Conservation (phyloP, 139 green algal species). For the Haematococcus sp. region DNA sequence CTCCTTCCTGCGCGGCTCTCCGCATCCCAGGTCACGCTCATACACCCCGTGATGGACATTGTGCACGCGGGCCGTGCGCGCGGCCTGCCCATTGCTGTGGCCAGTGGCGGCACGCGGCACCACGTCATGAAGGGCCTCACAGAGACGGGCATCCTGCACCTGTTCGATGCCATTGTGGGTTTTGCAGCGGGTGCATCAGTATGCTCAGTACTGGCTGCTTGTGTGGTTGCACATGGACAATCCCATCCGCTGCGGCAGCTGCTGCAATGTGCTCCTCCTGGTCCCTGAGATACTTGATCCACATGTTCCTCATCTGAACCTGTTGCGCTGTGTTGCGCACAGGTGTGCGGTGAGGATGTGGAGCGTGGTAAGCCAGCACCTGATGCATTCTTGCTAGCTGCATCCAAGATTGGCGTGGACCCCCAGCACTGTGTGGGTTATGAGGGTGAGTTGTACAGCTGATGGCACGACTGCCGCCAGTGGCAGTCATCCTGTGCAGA, state of each 20-base stretch:
- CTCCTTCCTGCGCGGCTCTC: too few species aligned
- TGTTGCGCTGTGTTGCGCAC: not conserved
- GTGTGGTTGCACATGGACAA: too few species aligned
- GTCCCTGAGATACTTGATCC: too few species aligned
- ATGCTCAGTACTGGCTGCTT: too few species aligned
- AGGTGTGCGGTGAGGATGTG: constrained; percentile 38
- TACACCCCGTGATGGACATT: constrained; percentile 17
- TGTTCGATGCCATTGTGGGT: constrained; percentile 33
- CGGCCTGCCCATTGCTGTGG: constrained; percentile 44
- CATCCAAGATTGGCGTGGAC: constrained; percentile 33
- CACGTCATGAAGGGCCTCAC: constrained; percentile 34
- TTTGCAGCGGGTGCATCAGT: too few species aligned
- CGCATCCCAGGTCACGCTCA: constrained; percentile 3
- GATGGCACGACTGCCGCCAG: not conserved
- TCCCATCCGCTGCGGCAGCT: too few species aligned
- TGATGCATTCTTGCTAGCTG: constrained; percentile 45
- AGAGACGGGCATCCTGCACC: constrained; percentile 21
- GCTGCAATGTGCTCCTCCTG: too few species aligned
- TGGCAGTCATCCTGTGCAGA: too few species aligned
- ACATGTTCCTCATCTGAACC: too few species aligned
- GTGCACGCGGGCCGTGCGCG: constrained; percentile 6
- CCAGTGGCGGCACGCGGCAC: constrained; percentile 30
- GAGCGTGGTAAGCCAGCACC: constrained; percentile 47
- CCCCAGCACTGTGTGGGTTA: constrained; percentile 45
- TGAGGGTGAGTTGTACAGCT: constrained; percentile 19